Evolutionary conservation across 1,284 basidiomycete genomes (phyloP), one percentile per base, ranked within the genome.

Genomic region (Tilletia horrida): DNA sequence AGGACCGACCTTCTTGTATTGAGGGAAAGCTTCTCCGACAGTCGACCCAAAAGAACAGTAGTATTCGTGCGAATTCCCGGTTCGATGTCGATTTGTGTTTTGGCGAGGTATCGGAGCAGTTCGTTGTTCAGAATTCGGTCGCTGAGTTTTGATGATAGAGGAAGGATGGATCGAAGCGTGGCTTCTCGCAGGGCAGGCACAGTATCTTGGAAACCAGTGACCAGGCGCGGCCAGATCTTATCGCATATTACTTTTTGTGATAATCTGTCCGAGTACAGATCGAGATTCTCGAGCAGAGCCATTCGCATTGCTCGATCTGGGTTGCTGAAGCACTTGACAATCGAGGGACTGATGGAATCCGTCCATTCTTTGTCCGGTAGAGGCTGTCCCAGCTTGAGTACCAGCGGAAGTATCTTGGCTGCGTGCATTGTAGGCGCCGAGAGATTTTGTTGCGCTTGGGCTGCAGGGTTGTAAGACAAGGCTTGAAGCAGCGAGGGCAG

Each of bases 91-190:
- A 87, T 88, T 84, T 98, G 96, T 83, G 92, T 91, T 76, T 92
- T 92, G 1, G 95, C 95, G 21, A 99, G 87, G 71, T 91, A 87
- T 2, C 94, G 90, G 1, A 98, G 87, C 35, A 98, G 88, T 70
- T 99, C 96, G 75, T 98, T 98, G 84, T 98, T 99, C 55, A 98
- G 86, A 50, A 97, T 89, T 0, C 95, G 89, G 73, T 97, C 93
- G 62, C 86, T 91, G 29, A 82, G 67, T 59, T 97, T 95, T 23
- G 91, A 88, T 0, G 93, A 88, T 9, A 98, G 85, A 3, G 92
- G 85, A 63, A 89, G 88, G 47, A 97, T 89, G 0, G 92, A 89
- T 80, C 92, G 92, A 64, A 97, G 87, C 0, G 96, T 97, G 0
- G 93, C 93, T 83, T 97, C 94, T 43, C 96, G 88, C 66, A 98